Conservation (phyloP, 805 yeast species). For the Grigorovia yakushimaensis region DNA sequence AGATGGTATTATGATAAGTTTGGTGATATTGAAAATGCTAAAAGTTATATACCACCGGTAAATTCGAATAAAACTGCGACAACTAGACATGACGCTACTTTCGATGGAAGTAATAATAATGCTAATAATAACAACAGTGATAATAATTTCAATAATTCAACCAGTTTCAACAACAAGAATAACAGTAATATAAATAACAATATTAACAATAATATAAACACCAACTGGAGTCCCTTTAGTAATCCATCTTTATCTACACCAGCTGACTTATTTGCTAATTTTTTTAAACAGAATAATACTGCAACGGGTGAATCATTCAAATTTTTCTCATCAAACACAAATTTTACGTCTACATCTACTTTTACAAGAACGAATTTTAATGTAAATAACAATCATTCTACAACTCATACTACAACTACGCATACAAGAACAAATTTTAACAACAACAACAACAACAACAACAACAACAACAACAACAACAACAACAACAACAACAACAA, state of each 20-base stretch:
- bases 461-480: too few relatives aligned
- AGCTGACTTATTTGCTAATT: constrained; percentile 24
- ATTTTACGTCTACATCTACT: not conserved
- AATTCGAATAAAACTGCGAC: constrained; percentile 4
- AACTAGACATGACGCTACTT: not conserved
- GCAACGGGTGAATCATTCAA: not conserved
- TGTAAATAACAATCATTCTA: not conserved
- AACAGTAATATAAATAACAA: not conserved
- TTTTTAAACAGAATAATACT: constrained; percentile 11
- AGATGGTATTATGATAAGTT: constrained; percentile 84
- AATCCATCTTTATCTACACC: constrained; percentile 5
- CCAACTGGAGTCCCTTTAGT: not conserved
- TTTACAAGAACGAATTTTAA: not conserved
- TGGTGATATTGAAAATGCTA: constrained; percentile 26
- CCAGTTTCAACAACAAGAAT: not conserved
- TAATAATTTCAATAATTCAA: too few relatives aligned
- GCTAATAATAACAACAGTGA: not conserved
- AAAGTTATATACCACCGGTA: constrained; percentile 2
- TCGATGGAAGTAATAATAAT: not conserved
- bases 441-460: too few relatives aligned
- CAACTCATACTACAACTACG: too few relatives aligned
- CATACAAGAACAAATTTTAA: too few relatives aligned
- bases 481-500: too few relatives aligned
- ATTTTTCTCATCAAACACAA: not conserved
- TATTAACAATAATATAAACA: not conserved